phyloP scores from a whole-genome alignment of 176 grass and related monocot genomes.

The Alopecurus myosuroides region DNA sequence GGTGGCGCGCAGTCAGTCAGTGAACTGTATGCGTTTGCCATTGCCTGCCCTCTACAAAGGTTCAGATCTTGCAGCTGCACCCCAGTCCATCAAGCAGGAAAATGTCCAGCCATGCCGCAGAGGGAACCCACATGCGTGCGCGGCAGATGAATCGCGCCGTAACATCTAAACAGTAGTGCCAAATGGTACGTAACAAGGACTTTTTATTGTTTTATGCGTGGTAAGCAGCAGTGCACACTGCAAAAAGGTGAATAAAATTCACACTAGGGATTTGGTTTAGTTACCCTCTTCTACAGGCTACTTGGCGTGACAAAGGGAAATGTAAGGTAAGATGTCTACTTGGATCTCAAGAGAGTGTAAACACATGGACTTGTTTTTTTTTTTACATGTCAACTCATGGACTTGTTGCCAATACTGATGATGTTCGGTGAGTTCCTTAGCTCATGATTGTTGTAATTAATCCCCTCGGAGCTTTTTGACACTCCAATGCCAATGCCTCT shows the following conservation, averaged over 20 bases:
- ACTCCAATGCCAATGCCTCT: not conserved
- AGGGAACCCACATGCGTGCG: constrained; percentile 4
- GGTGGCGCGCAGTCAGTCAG: not conserved
- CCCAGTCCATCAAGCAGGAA: constrained; percentile 33
- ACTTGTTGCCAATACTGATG: not conserved
- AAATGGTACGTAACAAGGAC: constrained; percentile 15
- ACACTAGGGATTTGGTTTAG: not conserved
- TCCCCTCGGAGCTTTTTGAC: not conserved
- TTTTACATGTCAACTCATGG: too few species aligned
- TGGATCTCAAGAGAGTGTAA: not conserved
- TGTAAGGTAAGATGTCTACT: not conserved
- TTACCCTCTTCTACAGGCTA: not conserved
- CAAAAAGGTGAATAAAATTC: not conserved
- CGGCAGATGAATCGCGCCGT: constrained; percentile 21
- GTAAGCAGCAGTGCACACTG: constrained; percentile 5
- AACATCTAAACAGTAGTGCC: constrained; percentile 34
- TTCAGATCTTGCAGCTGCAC: constrained; percentile 45
- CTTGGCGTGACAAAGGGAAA: constrained; percentile 7
- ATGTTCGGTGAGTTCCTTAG: not conserved
- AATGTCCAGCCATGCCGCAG: constrained; percentile 12
- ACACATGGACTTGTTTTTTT: not conserved
- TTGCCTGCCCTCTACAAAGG: constrained; percentile 8
- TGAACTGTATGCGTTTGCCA: constrained; percentile 8
- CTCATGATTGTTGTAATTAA: not conserved
- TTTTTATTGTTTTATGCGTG: not conserved